Evolutionary conservation across 225 moss, liverwort and hornwort species (phyloP), one percentile per base, ranked within the genome.

Genomic region (Bryum argenteum): DNA sequence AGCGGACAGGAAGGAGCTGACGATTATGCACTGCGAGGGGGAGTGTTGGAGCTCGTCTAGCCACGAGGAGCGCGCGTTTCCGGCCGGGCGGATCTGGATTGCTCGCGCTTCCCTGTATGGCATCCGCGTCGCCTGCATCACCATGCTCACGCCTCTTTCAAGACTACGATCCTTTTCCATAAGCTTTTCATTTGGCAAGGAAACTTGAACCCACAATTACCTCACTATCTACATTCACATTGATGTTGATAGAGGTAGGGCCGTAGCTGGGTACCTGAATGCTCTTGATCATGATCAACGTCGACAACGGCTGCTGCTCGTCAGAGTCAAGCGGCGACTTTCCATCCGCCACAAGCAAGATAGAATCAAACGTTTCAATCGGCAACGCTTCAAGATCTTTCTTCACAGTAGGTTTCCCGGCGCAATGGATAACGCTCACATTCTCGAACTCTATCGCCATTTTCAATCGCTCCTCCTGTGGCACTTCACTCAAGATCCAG

Each of bases 311-410:
- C 65, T 77, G 67, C 10, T 85, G 83, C 47, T 90, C 79, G 4
- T 48, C 48, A 48, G 67, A 78, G 63, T 85, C 74, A 6, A 89
- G 72, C 7, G 79, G 78, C 22, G 77, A 80, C 24, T 78, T 79
- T 53, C 75, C 91, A 54, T 91, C 94, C 9, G 82, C 73, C 24
- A 91, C 89, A 18, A 91, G 87, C 58, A 91, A 81, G 66, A 92
- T 91, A 44, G 91, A 91, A 72, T 95, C 82, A 69, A 91, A 95
- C 1, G 84, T 84, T 63, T 95, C 90, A 40, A 95, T 70, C 8
- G 89, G 89, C 45, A 92, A 69, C 50, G 63, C 79, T 60, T 90
- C 89, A 62, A 95, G 87, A 76, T 90, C 83, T 38, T 87, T 82
- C 54, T 79, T 84, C 23, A 78, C 81, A 17, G 76, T 83, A 52